Evolutionary conservation across 805 yeast species (phyloP), one percentile per base, ranked within the genome.

Genomic region (Candida fluviatilis): DNA sequence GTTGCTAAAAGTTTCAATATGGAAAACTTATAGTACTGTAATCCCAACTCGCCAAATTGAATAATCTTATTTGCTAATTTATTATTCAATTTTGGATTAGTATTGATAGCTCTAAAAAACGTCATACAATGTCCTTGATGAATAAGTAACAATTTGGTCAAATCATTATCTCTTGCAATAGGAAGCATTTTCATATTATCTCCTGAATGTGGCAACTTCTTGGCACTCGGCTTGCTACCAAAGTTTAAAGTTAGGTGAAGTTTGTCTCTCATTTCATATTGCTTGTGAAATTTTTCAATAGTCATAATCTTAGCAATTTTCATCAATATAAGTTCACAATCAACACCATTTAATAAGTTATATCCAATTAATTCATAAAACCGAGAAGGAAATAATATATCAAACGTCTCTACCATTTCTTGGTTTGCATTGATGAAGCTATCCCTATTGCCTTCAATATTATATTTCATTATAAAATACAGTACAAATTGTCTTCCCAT

Each of bases 401-500:
- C 33, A 23, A 40, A 18, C 13, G 43, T 34, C 2, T 36, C 37
- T 28, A 33, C n/a, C 32, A 40, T 27, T 19, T 46, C 46, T 14
- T 6, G 21, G 23, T 43, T 43, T 11, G 43, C 31, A 18, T 29
- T 40, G 13, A 44, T 38, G 18, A 43, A 40, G 23, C 37, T 38
- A 23, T 38, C 46, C 23, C 48, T 41, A 7, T 46, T 40, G 10
- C 24, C 27, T 6, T 39, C 40, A 16, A 51, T 23, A 25, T 45
- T 42, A 12, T 32, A 34, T 14, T 30, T 35, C 43, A 37, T 39
- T 8, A 43, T 34, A 13, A 33, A 12, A 25, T 38, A 45, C 4
- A 25, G 34, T 4, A 45, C 32, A 23, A 19, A 42, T n/a, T 31
- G 24, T 28, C 34, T 27, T 5, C 49, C 47, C 10, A 38, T 21